Evolutionary conservation across 1,284 basidiomycete genomes (phyloP).

Genomic region (Acaromyces ingoldii): DNA sequence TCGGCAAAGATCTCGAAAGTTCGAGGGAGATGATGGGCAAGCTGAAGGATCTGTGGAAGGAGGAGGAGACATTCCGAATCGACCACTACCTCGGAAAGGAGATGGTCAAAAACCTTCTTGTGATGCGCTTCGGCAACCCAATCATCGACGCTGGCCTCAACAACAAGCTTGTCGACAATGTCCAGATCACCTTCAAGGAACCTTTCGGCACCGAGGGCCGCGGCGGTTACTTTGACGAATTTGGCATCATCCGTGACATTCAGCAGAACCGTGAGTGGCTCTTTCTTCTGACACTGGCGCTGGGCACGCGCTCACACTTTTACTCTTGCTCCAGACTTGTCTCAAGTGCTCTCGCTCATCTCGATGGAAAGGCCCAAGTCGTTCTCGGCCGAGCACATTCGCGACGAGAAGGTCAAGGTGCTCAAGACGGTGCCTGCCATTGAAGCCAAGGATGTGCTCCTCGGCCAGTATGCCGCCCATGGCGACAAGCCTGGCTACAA

Average conservation of each 20-base stretch:
- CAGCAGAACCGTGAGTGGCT: conserved; percentile 46
- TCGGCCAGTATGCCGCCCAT: conserved; percentile 51
- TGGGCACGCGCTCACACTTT: no score
- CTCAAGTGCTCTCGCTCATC: conserved; percentile 50
- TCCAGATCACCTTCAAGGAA: conserved; percentile 53
- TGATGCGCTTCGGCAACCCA: conserved; percentile 48
- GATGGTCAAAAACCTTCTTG: conserved; percentile 51
- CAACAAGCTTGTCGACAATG: conserved; percentile 50
- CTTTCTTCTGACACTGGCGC: background rate
- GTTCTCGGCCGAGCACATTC: conserved; percentile 51
- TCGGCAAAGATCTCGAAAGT: conserved; percentile 48
- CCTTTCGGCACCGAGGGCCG: conserved; percentile 53
- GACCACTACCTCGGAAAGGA: conserved; percentile 52
- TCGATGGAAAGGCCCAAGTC: conserved; percentile 51
- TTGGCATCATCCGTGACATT: conserved; percentile 53
- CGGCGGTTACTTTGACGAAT: conserved; percentile 54
- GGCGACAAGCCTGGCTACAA: conserved; percentile 53
- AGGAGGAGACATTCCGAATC: conserved; percentile 51
- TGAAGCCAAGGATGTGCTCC: conserved; percentile 44
- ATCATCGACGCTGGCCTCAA: conserved; percentile 48
- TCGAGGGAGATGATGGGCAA: conserved; percentile 46
- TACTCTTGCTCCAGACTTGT: conserved; percentile 23
- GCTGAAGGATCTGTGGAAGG: conserved; percentile 49
- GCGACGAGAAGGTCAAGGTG: conserved; percentile 51
- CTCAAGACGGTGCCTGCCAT: conserved; percentile 49